Evolutionary conservation across 176 grass and related monocot genomes (phyloP).

Genomic region (Thinopyrum elongatum): DNA sequence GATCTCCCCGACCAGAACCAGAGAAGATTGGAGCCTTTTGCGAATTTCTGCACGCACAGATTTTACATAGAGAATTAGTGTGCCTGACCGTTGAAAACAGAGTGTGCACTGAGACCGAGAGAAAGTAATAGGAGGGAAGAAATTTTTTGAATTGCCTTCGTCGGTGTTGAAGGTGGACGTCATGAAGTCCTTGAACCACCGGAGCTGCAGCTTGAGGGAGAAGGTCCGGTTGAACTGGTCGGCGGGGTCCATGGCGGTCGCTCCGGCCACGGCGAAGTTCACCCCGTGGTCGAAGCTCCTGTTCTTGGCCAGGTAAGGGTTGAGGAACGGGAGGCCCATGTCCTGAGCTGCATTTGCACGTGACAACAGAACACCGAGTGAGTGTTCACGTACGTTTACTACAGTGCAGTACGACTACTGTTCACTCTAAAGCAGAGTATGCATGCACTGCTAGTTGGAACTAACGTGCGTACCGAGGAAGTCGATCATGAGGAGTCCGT

Average conservation of each 20-base stretch:
- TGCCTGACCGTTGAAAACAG: background rate
- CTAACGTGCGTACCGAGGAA: conserved; percentile 51
- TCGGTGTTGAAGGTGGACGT: conserved; percentile 36
- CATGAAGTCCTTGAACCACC: conserved; percentile 64
- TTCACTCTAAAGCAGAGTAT: no score
- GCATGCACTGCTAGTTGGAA: no score
- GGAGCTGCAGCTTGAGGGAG: conserved; percentile 56
- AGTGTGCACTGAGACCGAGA: background rate
- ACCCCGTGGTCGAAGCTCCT: conserved; percentile 54
- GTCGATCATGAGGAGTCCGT: conserved; percentile 98
- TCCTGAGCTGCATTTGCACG: conserved; percentile 46
- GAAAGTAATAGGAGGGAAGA: no score
- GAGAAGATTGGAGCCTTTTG: conserved; percentile 32
- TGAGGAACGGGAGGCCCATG: conserved; percentile 59
- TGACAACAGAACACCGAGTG: no score
- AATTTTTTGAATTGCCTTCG: background rate
- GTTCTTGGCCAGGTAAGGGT: conserved; percentile 63
- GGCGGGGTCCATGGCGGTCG: conserved; percentile 48
- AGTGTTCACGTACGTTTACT: no score
- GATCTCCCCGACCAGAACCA: conserved; percentile 83
- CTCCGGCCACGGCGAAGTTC: conserved; percentile 69
- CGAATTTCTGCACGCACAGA: conserved; percentile 41
- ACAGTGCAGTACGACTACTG: no score
- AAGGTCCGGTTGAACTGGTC: conserved; percentile 24
- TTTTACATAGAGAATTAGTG: background rate